Percentiles rank a stretch among this genome's conserved stretches.
These are phyloP conservation scores for Stygiomarasmius scandens DNA, from an alignment of 1,284 basidiomycete species.

Conservation along the genomic window DNA sequence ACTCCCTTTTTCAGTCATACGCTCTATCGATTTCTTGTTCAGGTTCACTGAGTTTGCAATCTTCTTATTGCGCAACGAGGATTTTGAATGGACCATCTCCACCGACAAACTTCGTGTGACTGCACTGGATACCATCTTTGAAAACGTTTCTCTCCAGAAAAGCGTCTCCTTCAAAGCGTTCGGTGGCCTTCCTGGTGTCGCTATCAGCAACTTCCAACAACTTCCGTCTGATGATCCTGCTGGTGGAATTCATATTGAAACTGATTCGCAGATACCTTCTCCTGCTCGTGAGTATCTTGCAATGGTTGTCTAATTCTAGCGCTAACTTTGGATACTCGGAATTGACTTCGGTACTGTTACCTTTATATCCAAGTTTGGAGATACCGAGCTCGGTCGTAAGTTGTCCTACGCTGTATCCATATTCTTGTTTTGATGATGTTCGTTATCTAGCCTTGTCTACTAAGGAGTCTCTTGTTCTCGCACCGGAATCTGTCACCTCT, in stretches of 20 bases:
- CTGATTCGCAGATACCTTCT: constrained; percentile 70
- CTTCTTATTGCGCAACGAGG: constrained; percentile 65
- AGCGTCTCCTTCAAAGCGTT: constrained; percentile 72
- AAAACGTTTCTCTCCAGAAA: constrained; percentile 67
- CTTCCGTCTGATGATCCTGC: constrained; percentile 63
- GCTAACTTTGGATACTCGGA: constrained; percentile 52
- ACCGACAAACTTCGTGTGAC: constrained; percentile 57
- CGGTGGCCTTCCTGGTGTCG: constrained; percentile 67
- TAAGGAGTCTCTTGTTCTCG: constrained; percentile 53
- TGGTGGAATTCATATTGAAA: constrained; percentile 73
- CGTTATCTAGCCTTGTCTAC: constrained; percentile 47
- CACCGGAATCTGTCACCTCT: constrained; percentile 50
- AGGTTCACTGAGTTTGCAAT: constrained; percentile 73
- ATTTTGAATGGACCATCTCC: constrained; percentile 74
- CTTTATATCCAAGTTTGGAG: constrained; percentile 66
- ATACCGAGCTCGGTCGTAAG: constrained; percentile 58
- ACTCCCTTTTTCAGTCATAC: neutral
- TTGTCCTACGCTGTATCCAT: too few species aligned
- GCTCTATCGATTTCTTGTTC: neutral
- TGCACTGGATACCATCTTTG: constrained; percentile 72
- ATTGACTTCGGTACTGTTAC: constrained; percentile 73
- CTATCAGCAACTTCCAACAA: constrained; percentile 72
- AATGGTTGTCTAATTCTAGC: too few species aligned
- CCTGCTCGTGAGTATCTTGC: constrained; percentile 53
- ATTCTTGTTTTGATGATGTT: too few species aligned